A percentile compares a stretch with the other conserved stretches of the same genome.
Conservation (phyloP, 208 protist genomes). For the Chromosphaera perkinsii region DNA sequence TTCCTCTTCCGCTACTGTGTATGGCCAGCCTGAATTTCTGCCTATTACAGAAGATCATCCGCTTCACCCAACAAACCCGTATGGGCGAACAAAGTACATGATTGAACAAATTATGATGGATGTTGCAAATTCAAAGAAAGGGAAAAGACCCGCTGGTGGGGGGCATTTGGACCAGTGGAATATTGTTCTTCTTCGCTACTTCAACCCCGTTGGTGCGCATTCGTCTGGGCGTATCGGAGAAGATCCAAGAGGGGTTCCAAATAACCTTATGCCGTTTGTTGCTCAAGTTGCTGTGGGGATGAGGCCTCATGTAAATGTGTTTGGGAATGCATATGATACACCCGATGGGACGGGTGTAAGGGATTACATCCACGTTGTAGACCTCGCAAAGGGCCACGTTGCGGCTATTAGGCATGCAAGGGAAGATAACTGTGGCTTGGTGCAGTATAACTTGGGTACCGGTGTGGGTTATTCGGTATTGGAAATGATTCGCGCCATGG, state of each 20-base stretch:
- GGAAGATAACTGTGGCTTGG: constrained; percentile 28
- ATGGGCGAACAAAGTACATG: constrained; percentile 80
- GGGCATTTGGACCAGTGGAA: no score
- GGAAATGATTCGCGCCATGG: constrained; percentile 82
- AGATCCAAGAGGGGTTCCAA: constrained; percentile 80
- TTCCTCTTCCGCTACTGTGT: constrained; percentile 89
- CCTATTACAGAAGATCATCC: constrained; percentile 58
- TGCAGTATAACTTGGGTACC: constrained; percentile 89
- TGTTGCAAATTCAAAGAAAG: no score
- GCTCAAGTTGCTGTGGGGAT: constrained; percentile 78
- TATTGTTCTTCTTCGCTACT: constrained; percentile 84
- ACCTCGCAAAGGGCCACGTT: constrained; percentile 87
- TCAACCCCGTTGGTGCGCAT: constrained; percentile 94
- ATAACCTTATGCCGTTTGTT: constrained; percentile 94
- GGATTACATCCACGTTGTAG: constrained; percentile 97
- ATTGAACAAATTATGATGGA: constrained; percentile 88
- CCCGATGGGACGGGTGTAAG: constrained; percentile 86
- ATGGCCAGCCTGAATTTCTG: constrained; percentile 49
- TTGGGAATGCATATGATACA: constrained; percentile 84
- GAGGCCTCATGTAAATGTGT: constrained; percentile 65
- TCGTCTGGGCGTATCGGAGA: constrained; percentile 86
- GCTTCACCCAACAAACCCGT: constrained; percentile 74
- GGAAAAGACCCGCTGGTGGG: no score
- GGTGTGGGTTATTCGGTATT: constrained; percentile 83
- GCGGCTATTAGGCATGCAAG: constrained; percentile 62